Evolutionary conservation across 2,329 filamentous ascomycete genomes (phyloP).

Genomic region (Davidsoniella eucalypti): DNA sequence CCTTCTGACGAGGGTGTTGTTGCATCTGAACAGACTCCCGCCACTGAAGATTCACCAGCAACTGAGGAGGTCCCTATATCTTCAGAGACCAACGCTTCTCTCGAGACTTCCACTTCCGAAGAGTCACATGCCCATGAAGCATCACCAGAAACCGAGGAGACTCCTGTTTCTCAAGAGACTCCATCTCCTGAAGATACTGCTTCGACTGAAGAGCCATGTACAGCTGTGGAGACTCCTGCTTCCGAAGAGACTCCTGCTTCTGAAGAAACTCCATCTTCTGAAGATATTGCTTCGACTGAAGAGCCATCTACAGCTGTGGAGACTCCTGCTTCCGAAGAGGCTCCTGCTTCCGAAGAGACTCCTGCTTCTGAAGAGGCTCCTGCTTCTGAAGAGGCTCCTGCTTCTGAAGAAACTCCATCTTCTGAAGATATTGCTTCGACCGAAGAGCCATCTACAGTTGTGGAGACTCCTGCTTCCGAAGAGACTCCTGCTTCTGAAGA

Average conservation of each 20-base stretch:
- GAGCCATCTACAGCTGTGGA: background rate
- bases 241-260: background rate
- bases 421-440: background rate
- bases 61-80: background rate
- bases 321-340: conserved; percentile 9
- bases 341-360: conserved; percentile 1
- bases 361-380: background rate
- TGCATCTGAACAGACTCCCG: background rate
- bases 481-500: background rate
- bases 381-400: background rate
- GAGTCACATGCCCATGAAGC: background rate
- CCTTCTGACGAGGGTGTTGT: background rate
- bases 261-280: conserved; percentile 6
- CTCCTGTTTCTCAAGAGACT: conserved; percentile 6
- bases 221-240: background rate
- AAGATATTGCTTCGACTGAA: background rate
- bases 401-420: background rate
- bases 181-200: background rate
- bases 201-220: no score
- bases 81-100: background rate
- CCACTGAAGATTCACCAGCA: background rate
- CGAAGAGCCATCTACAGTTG: background rate
- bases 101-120: background rate
- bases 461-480: background rate
- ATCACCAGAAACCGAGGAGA: background rate